Evolutionary conservation across 352 stramenopile genomes (phyloP), one percentile per base, ranked within the genome.

Genomic region (Lagenidium sp.): DNA sequence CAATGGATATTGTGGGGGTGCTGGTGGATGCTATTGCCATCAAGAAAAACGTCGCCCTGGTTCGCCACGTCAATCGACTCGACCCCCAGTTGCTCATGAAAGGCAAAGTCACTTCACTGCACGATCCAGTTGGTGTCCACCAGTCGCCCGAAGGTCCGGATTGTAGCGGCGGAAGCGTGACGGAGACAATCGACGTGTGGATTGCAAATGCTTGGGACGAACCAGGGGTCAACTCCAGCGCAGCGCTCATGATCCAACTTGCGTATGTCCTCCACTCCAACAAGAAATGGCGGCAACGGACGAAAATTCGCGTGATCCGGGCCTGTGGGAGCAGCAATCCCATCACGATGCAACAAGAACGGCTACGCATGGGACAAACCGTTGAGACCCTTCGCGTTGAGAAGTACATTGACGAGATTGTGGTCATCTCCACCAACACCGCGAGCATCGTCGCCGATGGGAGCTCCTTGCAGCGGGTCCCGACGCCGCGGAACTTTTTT

Each of bases 161-260:
- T n/a, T n/a, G n/a, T n/a, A n/a, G n/a, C n/a, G n/a, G n/a, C n/a
- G n/a, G n/a, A n/a, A n/a, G n/a, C n/a, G n/a, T n/a, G 20, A 36
- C 38, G 18, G 53, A 66, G 40, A 78, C 66, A 2, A 72, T 86
- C 32, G 70, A 83, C 30, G 64, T 84, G 12, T 85, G 73, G 73
- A 63, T 79, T 19, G 66, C 65, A 4, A 43, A 41, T 8, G 43
- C 50, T n/a, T 64, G 50, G 50, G 60, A 65, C 6, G 43, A 59
- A 8, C 47, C 49, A 4, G 57, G 43, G 13, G 55, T 69, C 2
- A 45, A 67, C 19, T 54, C 61, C 15, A 63, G 44, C 23, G 50
- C 56, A 4, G 63, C 66, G 15, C 43, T 82, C 16, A 72, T 82
- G 57, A 40, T 65, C 10, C 60, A 69, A 45, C 48, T 69, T 13